Evolutionary conservation across 768 basidiomycete genomes (phyloP), one percentile per base, ranked within the genome.

Genomic region (Leccinellum luteum): DNA sequence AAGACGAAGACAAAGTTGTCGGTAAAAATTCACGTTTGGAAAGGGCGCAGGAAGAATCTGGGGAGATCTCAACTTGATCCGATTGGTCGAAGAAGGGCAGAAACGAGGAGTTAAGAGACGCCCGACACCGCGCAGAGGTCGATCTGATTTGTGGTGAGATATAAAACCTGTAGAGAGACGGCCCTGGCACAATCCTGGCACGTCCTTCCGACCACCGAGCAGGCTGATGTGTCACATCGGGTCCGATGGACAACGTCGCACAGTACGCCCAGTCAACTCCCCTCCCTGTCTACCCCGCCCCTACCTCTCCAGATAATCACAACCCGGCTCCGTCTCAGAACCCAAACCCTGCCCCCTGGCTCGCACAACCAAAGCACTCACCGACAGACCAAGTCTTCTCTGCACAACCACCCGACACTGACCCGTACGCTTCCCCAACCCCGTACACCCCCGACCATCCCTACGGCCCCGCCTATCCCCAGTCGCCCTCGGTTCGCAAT

Each of bases 161-260:
- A 72, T 74, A 72, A 73, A 72, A 64, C 71, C 63, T 62, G 55
- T 19, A 55, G 55, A 15, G 44, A 64, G 56, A 61, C 61, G 64
- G 64, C 61, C 61, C 63, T 63, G 66, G 68, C 61, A 52, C 52
- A 63, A 58, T 60, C 55, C 58, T 60, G 65, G 68, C 69, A 72
- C 72, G 59, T 68, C 72, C 59, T 53, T 61, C 56, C 55, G 58
- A 69, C 69, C 67, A 69, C 67, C 64, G 45, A 66, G 69, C 71
- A 67, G 70, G 25, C 45, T 47, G 23, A 74, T 73, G 71, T 64
- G 67, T 74, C 69, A 68, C 67, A 69, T 66, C 71, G 66, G 66
- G 58, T 32, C 68, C 66, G 68, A 73, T 73, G 71, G 73, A 73
- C 59, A 70, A 72, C 70, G 72, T 73, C 62, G 70, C 67, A 54